Evolutionary conservation across 2,329 filamentous ascomycete genomes (phyloP).

Genomic region (Botryosphaeria agaves): DNA sequence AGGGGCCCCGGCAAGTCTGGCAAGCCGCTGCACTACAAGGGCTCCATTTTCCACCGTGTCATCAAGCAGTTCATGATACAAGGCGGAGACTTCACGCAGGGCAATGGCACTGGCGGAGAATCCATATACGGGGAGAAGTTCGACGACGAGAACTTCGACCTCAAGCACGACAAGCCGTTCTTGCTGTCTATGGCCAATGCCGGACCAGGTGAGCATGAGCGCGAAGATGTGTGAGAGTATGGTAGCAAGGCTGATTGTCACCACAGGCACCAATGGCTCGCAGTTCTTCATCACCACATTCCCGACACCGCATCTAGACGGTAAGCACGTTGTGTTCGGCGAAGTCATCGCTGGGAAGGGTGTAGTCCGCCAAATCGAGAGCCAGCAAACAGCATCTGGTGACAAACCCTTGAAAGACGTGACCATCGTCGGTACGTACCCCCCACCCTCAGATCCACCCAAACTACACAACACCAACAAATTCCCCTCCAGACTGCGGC

Average conservation of each 20-base stretch:
- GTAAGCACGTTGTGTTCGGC: slow-evolving; percentile 95
- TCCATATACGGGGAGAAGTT: slow-evolving; percentile 97
- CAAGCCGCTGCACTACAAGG: slow-evolving; percentile 83
- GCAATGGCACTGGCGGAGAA: slow-evolving; percentile 90
- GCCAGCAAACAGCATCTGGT: slow-evolving; percentile 50
- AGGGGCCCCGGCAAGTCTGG: slow-evolving; percentile 70
- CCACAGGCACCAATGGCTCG: slow-evolving; percentile 72
- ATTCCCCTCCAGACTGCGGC: slow-evolving; percentile 59
- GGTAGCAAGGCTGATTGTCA: too few species aligned
- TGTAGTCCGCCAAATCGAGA: slow-evolving; percentile 78
- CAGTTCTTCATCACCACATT: slow-evolving; percentile 98
- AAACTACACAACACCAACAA: background rate
- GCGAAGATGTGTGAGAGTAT: background rate
- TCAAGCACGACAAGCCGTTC: slow-evolving; percentile 86
- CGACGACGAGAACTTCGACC: slow-evolving; percentile 85
- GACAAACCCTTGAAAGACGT: slow-evolving; percentile 67
- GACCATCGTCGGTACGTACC: slow-evolving; percentile 37
- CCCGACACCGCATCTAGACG: slow-evolving; percentile 82
- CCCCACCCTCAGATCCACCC: background rate
- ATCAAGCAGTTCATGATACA: slow-evolving; percentile 99
- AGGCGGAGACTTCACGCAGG: slow-evolving; percentile 89
- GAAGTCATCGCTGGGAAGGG: slow-evolving; percentile 89
- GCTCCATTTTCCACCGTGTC: slow-evolving; percentile 82
- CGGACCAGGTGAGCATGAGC: slow-evolving; percentile 50
- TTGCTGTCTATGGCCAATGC: slow-evolving; percentile 96